phyloP scores from a whole-genome alignment of 2,329 filamentous ascomycete genomes.

The Paraphaeosphaeria sporulosa region DNA sequence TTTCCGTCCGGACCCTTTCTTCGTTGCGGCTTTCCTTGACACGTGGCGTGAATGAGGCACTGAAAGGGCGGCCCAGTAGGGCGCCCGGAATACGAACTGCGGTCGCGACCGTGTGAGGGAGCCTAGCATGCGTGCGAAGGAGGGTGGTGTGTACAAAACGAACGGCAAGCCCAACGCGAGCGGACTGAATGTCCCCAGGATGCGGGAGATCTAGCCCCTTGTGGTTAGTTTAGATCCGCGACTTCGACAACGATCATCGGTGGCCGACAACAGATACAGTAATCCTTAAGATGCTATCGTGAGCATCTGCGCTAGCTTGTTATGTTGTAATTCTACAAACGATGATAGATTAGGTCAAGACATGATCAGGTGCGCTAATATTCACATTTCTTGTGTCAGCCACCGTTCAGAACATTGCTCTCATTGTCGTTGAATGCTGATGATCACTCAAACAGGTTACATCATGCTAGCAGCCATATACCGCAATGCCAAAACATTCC shows the following conservation, averaged over 20 bases:
- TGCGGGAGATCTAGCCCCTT: not conserved
- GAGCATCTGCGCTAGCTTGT: too few relatives aligned
- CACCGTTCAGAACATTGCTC: too few relatives aligned
- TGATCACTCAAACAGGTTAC: not conserved
- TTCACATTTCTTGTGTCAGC: too few relatives aligned
- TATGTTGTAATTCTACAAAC: too few relatives aligned
- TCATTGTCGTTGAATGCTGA: too few relatives aligned
- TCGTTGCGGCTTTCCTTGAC: not conserved
- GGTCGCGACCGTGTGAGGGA: not conserved
- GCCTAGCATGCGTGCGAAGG: constrained; percentile 3
- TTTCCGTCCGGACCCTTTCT: not conserved
- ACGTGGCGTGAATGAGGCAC: not conserved
- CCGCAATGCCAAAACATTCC: too few relatives aligned
- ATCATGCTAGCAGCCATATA: not conserved
- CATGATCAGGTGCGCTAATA: too few relatives aligned
- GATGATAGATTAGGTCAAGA: too few relatives aligned
- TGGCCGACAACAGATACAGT: too few relatives aligned
- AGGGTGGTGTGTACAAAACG: not conserved
- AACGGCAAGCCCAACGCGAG: not conserved
- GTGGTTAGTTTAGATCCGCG: too few relatives aligned
- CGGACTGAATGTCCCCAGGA: not conserved
- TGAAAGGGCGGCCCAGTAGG: not conserved
- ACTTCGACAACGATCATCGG: too few relatives aligned
- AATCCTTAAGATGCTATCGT: too few relatives aligned
- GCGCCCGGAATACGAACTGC: not conserved